Base-by-base conservation (phyloP, 192 early-diverging fungal genomes). In the Coemansia sp. region DNA sequence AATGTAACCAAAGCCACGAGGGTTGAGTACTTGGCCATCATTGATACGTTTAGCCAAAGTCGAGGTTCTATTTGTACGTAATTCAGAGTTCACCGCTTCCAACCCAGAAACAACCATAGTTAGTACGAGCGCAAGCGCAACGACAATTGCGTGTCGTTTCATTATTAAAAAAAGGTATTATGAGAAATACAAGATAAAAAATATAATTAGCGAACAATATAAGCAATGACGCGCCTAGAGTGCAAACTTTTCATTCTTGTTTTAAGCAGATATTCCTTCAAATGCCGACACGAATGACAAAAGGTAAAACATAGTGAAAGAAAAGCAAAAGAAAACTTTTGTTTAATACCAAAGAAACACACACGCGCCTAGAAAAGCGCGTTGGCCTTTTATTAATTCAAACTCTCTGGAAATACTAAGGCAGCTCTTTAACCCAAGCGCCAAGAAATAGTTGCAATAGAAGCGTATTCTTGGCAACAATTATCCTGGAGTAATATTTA, bases 1-100 rank as follows among this genome's bases (percentile, higher is more conserved):
- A 31, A 54, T 54, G 28, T 54, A 54, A 25, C 26, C 52, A 15
- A 54, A 54, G 25, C 52, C 52, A 2, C 52, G 52, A 34, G 26
- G 52, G 7, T 54, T 54, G 28, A 54, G 52, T n/a, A n/a, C 6
- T 11, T 0, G 26, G 25, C 52, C 52, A 28, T 25, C 28, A 54
- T 54, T 31, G 15, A 54, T 15, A 3, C 52, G 19, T 25, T 54
- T 54, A 15, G n/a, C 19, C n/a, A 54, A 15, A 9, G 52, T 26
- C 8, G 2, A n/a, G 15, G 11, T 12, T 44, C 12, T 14, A 28
- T 14, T 31, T 14, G 26, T 21, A n/a, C 7, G 15, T 26, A 25
- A 19, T 25, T 1, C n/a, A 28, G 6, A 6, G n/a, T 25, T 28
- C 23, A 12, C 22, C n/a, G 52, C 52, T 34, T 54, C 52, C 52